Conservation (phyloP, 192 early-diverging fungal species). For the Haplosporangium gracile region DNA sequence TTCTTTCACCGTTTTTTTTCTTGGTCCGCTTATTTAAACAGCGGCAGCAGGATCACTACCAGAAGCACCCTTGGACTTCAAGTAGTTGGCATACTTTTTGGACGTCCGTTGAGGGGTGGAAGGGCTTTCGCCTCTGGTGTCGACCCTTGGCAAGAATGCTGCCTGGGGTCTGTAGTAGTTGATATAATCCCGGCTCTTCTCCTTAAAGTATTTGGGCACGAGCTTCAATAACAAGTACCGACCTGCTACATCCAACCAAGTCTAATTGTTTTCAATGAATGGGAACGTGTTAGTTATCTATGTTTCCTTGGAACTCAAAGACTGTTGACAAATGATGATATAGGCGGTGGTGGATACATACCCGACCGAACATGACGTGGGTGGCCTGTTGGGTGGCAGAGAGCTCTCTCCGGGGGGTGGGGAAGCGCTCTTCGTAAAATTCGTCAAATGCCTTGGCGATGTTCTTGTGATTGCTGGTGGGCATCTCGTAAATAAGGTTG, state of each 20-base stretch:
- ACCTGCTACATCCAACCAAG: conserved; percentile 34
- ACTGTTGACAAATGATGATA: background rate
- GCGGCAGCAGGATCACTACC: background rate
- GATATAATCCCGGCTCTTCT: conserved; percentile 27
- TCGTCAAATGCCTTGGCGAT: conserved; percentile 32
- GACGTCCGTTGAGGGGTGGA: conserved; percentile 31
- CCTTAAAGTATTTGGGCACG: conserved; percentile 45
- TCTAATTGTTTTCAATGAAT: conserved; percentile 1
- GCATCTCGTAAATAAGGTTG: conserved; percentile 36
- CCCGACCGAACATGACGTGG: conserved; percentile 30
- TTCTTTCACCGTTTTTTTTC: background rate
- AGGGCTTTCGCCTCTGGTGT: conserved; percentile 11
- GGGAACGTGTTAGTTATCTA: background rate
- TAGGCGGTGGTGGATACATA: background rate
- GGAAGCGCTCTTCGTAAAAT: conserved; percentile 26
- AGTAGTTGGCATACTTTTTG: conserved; percentile 31
- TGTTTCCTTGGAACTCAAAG: background rate
- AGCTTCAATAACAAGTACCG: conserved; percentile 31
- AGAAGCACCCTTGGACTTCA: background rate
- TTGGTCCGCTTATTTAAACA: background rate
- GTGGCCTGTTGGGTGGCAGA: conserved; percentile 21
- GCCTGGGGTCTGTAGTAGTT: conserved; percentile 28
- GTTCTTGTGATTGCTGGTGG: conserved; percentile 19
- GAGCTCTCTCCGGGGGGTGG: conserved; percentile 19
- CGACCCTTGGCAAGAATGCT: conserved; percentile 23